Conservation (phyloP, 768 basidiomycete genomes). For the Tulasnella sp. region DNA sequence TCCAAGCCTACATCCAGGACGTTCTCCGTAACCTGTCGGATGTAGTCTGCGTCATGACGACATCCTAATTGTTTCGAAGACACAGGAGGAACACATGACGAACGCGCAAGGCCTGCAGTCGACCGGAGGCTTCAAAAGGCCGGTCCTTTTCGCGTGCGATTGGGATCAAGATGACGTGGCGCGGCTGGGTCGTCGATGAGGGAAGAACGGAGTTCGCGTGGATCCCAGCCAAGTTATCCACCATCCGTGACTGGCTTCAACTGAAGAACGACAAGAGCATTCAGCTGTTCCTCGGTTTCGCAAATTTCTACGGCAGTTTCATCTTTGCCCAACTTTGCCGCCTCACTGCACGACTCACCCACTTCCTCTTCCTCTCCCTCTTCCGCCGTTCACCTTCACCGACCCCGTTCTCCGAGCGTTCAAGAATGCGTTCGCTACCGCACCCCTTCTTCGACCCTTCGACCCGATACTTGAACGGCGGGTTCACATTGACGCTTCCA, state of each 20-base stretch:
- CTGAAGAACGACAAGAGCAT: too few relatives aligned
- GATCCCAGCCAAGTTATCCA: neutral
- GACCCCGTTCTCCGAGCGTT: neutral
- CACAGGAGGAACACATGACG: slow-evolving; percentile 15
- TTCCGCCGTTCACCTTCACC: slow-evolving; percentile 5
- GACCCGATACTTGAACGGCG: neutral
- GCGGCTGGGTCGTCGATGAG: slow-evolving; percentile 18
- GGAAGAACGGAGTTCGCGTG: neutral
- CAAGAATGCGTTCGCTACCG: slow-evolving; percentile 11
- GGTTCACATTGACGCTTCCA: slow-evolving; percentile 22
- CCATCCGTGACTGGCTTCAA: slow-evolving; percentile 17
- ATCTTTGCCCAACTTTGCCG: slow-evolving; percentile 22
- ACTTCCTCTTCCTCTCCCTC: too few relatives aligned
- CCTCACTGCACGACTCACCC: slow-evolving; percentile 18
- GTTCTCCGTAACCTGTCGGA: slow-evolving; percentile 16
- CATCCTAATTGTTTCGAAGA: slow-evolving; percentile 18
- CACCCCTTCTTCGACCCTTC: slow-evolving; percentile 11
- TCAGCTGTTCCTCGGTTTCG: slow-evolving; percentile 18
- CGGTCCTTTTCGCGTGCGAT: slow-evolving; percentile 18
- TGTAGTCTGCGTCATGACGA: slow-evolving; percentile 19
- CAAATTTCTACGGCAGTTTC: too few relatives aligned
- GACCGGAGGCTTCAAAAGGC: slow-evolving; percentile 15
- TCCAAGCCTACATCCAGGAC: slow-evolving; percentile 20
- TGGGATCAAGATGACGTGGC: slow-evolving; percentile 15
- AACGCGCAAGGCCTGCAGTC: slow-evolving; percentile 17